phyloP scores from a whole-genome alignment of 805 yeast genomes.

The Pichia thaimueangensis region DNA sequence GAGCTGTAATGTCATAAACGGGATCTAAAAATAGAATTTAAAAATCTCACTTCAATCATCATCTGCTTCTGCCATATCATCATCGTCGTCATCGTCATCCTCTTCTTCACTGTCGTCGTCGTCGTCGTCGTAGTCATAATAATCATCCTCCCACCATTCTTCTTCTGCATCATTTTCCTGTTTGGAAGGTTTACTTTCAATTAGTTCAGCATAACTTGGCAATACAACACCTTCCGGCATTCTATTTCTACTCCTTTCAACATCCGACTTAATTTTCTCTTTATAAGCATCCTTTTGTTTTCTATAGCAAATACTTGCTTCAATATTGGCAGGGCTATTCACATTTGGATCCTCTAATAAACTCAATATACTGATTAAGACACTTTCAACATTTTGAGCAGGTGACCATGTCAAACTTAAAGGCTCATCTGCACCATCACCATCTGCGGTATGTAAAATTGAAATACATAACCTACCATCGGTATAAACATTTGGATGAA shows the following conservation, averaged over 20 bases:
- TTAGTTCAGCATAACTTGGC: conserved; percentile 63
- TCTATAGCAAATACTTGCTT: conserved; percentile 92
- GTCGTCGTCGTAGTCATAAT: conserved; percentile 29
- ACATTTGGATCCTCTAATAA: conserved; percentile 92
- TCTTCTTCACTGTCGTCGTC: conserved; percentile 28
- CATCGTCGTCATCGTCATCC: conserved; percentile 24
- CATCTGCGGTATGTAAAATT: conserved; percentile 81
- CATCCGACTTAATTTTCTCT: conserved; percentile 73
- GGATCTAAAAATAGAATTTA: too few relatives aligned
- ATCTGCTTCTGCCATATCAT: conserved; percentile 21
- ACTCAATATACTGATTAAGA: conserved; percentile 85
- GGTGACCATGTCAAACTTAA: conserved; percentile 95
- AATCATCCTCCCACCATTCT: conserved; percentile 30
- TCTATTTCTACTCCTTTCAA: conserved; percentile 71
- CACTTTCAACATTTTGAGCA: conserved; percentile 88
- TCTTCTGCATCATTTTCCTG: conserved; percentile 26
- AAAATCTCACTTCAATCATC: conserved; percentile 7
- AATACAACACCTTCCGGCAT: conserved; percentile 81
- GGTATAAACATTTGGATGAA: conserved; percentile 92
- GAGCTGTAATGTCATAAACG: too few relatives aligned
- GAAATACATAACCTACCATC: conserved; percentile 94
- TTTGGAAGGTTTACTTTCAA: conserved; percentile 20
- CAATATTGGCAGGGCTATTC: conserved; percentile 92
- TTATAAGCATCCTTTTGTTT: conserved; percentile 75
- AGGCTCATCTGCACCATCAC: conserved; percentile 85